Evolutionary conservation across 257 asterid species (phyloP).

Genomic region (Eucommia ulmoides): DNA sequence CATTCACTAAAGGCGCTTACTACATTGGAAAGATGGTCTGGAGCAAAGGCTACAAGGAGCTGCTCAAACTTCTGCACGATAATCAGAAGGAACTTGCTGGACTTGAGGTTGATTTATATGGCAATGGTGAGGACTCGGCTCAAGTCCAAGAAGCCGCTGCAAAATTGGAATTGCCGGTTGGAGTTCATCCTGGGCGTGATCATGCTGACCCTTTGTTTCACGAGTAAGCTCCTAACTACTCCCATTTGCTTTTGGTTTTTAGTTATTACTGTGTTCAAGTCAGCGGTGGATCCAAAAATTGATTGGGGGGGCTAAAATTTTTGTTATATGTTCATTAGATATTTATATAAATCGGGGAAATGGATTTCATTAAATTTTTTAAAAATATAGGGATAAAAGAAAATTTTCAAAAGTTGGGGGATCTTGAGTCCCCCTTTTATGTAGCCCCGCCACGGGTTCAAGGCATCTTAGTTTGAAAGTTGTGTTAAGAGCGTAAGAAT

Average conservation of each 20-base stretch:
- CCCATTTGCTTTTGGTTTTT: background rate
- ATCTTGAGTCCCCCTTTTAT: too few species aligned
- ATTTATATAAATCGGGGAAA: too few species aligned
- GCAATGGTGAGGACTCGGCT: constrained; percentile 86
- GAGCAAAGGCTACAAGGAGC: constrained; percentile 95
- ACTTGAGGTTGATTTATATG: constrained; percentile 77
- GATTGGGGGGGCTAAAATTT: too few species aligned
- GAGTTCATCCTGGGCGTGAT: constrained; percentile 89
- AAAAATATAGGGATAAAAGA: too few species aligned
- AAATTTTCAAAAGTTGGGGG: too few species aligned
- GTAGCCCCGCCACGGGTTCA: too few species aligned
- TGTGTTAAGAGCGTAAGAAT: too few species aligned
- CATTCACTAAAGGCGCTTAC: constrained; percentile 79
- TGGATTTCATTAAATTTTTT: too few species aligned
- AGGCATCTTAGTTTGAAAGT: too few species aligned
- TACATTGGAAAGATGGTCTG: constrained; percentile 95
- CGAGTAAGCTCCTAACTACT: constrained; percentile 41
- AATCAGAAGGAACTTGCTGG: constrained; percentile 67
- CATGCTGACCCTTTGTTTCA: constrained; percentile 89
- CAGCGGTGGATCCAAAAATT: constrained; percentile 48
- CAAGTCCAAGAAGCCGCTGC: constrained; percentile 61
- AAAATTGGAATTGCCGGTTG: constrained; percentile 49
- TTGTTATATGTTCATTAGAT: too few species aligned
- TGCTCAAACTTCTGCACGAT: constrained; percentile 59
- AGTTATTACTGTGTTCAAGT: constrained; percentile 69